Percentiles rank a stretch among this genome's conserved stretches.
Conservation (phyloP, 352 stramenopile genomes). For the Phytopythium delawarense region DNA sequence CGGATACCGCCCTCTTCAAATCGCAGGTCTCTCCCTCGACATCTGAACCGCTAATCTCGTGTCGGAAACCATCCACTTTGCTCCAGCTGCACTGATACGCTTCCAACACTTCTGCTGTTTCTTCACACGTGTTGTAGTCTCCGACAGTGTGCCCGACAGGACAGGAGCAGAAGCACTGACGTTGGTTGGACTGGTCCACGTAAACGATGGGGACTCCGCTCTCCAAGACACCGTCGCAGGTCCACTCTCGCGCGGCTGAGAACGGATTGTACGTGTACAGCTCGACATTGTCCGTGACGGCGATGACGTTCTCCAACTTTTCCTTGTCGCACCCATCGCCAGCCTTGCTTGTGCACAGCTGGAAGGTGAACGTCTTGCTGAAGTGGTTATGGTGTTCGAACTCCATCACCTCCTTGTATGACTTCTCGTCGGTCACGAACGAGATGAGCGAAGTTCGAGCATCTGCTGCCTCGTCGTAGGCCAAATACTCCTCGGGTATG, state of each 20-base stretch:
- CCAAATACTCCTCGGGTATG: neutral
- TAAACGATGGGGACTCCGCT: constrained; percentile 49
- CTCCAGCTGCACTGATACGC: constrained; percentile 49
- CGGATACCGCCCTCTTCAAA: constrained; percentile 29
- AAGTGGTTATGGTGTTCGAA: constrained; percentile 23
- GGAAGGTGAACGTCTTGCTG: constrained; percentile 38
- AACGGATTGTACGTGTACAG: constrained; percentile 71
- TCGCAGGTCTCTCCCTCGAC: constrained; percentile 14
- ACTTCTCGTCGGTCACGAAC: constrained; percentile 35
- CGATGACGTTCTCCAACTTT: constrained; percentile 27
- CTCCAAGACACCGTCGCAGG: constrained; percentile 27
- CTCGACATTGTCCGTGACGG: constrained; percentile 28
- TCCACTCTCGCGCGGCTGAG: constrained; percentile 26
- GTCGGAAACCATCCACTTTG: constrained; percentile 20
- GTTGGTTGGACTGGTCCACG: constrained; percentile 22
- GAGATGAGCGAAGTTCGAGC: constrained; percentile 31
- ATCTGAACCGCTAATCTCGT: constrained; percentile 19
- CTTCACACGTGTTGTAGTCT: constrained; percentile 13
- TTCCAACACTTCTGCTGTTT: constrained; percentile 11
- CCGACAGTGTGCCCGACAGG: constrained; percentile 28
- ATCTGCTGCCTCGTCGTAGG: neutral
- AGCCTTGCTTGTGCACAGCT: constrained; percentile 18
- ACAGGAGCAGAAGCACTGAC: constrained; percentile 59
- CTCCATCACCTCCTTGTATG: constrained; percentile 25
- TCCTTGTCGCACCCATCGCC: constrained; percentile 10